phyloP scores from a whole-genome alignment of 768 basidiomycete species.

The Neoboletus magnificus region DNA sequence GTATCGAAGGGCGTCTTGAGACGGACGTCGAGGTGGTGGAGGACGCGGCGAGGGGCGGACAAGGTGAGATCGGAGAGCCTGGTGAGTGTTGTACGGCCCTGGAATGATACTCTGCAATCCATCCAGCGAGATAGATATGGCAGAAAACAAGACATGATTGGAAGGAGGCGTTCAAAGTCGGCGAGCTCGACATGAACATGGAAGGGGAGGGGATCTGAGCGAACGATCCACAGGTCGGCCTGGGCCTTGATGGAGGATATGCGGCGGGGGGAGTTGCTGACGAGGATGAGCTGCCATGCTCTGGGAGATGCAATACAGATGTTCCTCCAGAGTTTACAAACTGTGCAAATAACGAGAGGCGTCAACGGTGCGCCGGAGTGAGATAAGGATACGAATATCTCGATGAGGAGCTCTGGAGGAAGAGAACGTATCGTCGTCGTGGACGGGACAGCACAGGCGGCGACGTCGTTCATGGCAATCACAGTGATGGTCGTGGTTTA shows the following conservation, averaged over 20 bases:
- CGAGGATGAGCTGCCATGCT: slow-evolving; percentile 56
- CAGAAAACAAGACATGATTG: slow-evolving; percentile 62
- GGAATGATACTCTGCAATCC: slow-evolving; percentile 43
- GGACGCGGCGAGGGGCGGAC: slow-evolving; percentile 15
- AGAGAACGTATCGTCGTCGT: slow-evolving; percentile 32
- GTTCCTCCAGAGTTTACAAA: slow-evolving; percentile 59
- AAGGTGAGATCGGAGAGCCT: slow-evolving; percentile 22
- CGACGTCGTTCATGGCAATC: not conserved
- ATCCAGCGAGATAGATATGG: slow-evolving; percentile 57
- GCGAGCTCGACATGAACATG: slow-evolving; percentile 49
- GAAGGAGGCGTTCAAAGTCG: slow-evolving; percentile 51
- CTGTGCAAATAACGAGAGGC: slow-evolving; percentile 47
- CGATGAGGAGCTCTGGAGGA: slow-evolving; percentile 60
- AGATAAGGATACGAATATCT: slow-evolving; percentile 50
- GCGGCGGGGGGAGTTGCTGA: slow-evolving; percentile 42
- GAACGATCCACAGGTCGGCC: slow-evolving; percentile 51
- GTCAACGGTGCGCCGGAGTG: slow-evolving; percentile 43
- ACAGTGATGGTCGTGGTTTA: not conserved
- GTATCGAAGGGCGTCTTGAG: slow-evolving; percentile 24
- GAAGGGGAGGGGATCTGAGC: slow-evolving; percentile 53
- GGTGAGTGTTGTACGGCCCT: slow-evolving; percentile 31
- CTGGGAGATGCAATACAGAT: slow-evolving; percentile 52
- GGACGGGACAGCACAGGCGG: not conserved
- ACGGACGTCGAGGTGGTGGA: slow-evolving; percentile 30
- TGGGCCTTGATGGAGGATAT: slow-evolving; percentile 42